Percentiles rank a stretch among this genome's conserved stretches.
Conservation (phyloP, 192 early-diverging fungal species). For the Paraglomus occultum region DNA sequence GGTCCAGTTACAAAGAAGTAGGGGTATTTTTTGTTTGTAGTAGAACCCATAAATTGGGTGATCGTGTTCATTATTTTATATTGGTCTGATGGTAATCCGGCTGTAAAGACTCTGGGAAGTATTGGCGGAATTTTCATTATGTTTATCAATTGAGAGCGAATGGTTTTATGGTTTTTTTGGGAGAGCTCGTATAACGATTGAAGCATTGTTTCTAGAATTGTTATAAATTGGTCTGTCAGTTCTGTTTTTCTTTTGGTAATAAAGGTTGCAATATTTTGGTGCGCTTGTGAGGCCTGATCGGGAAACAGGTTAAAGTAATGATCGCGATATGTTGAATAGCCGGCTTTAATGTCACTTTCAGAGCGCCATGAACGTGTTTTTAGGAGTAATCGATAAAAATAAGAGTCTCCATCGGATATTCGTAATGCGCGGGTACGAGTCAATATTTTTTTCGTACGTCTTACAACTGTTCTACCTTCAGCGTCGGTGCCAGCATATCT, state of each 20-base stretch:
- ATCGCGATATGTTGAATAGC: background rate
- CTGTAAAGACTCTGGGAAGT: too few species aligned
- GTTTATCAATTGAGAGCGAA: too few species aligned
- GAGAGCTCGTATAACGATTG: too few species aligned
- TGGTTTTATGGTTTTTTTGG: too few species aligned
- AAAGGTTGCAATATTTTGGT: background rate
- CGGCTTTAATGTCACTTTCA: background rate
- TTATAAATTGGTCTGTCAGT: too few species aligned
- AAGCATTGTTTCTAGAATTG: too few species aligned
- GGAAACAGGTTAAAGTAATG: background rate
- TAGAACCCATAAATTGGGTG: background rate
- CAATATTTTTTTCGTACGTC: background rate
- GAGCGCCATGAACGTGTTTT: background rate
- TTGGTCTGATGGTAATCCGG: too few species aligned
- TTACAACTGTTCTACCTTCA: conserved; percentile 1
- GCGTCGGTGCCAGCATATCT: background rate
- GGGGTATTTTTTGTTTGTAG: background rate
- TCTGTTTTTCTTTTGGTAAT: too few species aligned
- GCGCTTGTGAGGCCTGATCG: too few species aligned
- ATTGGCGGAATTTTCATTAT: too few species aligned
- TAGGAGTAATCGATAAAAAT: conserved; percentile 9
- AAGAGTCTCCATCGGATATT: background rate
- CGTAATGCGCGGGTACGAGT: background rate
- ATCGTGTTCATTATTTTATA: background rate
- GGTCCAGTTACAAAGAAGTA: conserved; percentile 17